phyloP scores from a whole-genome alignment of 2,329 filamentous ascomycete species.

The Fusarium guadeloupense region DNA sequence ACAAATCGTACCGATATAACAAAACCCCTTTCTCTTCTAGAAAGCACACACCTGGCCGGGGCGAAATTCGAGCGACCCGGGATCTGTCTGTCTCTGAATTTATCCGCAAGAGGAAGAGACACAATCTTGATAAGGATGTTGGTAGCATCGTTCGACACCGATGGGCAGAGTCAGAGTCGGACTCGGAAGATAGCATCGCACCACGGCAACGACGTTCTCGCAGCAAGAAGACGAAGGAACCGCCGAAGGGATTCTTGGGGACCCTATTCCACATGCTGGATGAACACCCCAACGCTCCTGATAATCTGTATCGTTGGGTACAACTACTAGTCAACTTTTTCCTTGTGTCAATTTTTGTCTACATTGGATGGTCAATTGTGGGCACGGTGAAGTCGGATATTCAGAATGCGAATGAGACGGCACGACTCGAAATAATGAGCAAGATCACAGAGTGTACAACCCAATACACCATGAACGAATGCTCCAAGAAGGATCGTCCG shows the following conservation, averaged over 20 bases:
- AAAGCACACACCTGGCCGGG: conserved; percentile 64
- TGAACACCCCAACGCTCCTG: conserved; percentile 66
- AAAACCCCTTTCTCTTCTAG: conserved; percentile 52
- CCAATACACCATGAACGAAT: conserved; percentile 80
- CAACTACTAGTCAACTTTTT: conserved; percentile 71
- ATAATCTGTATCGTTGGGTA: conserved; percentile 68
- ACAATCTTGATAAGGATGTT: conserved; percentile 62
- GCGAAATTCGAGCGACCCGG: conserved; percentile 66
- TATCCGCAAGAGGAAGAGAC: conserved; percentile 64
- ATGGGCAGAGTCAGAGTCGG: conserved; percentile 59
- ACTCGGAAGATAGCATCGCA: conserved; percentile 54
- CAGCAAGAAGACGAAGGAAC: conserved; percentile 36
- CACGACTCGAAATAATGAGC: conserved; percentile 72
- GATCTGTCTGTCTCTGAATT: conserved; percentile 53
- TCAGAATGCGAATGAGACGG: conserved; percentile 73
- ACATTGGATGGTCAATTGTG: conserved; percentile 75
- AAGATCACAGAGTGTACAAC: conserved; percentile 78
- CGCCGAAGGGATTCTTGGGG: conserved; percentile 47
- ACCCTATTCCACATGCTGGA: conserved; percentile 62
- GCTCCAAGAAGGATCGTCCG: conserved; percentile 71
- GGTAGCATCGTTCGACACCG: conserved; percentile 59
- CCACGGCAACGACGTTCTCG: conserved; percentile 34
- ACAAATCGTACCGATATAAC: conserved; percentile 58
- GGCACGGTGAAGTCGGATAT: conserved; percentile 79
- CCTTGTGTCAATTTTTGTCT: conserved; percentile 65